Evolutionary conservation across 345 rosid genomes (phyloP), one percentile per base, ranked within the genome.

Genomic region (Camelina neglecta): DNA sequence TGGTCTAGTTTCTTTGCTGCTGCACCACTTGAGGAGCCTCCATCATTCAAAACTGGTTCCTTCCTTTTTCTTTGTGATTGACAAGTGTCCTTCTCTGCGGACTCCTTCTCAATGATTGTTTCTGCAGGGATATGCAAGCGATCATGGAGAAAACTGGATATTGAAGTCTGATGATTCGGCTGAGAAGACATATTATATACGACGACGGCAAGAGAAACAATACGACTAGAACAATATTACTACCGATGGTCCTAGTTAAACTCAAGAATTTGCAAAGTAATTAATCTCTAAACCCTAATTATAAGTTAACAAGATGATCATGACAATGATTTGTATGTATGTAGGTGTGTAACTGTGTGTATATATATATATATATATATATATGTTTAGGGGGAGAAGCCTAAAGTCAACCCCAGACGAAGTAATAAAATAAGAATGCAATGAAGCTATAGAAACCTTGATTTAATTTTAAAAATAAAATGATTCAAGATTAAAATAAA

Each of bases 1-100:
- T 63, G 81, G 29, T 78, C 67, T 51, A 66, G 68, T 72, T 65
- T 78, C 81, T 72, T 78, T 24, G 81, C n/a, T 31, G 65, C n/a
- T 31, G 65, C 57, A 75, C 48, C 50, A 60, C 59, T 71, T 53
- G 74, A 67, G 5, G 74, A 67, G 5, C 60, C 77, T 66, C 35
- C 31, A 56, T 69, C 66, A 71, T 72, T 59, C 49, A 42, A 60
- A 5, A 65, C 29, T 41, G 15, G 56, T 57, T 72, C 50, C 16
- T 77, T 77, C n/a, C 77, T 67, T 50, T 16, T 65, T 3, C 72
- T 42, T 65, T 59, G 49, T 23, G 71, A 23, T 45, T 44, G 75
- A 69, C 42, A 69, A 12, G 75, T 61, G 50, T 62, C 63, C 7
- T 63, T 65, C 2, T 75, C 65, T 35, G 49, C 35, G 54, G 45